Evolutionary conservation across 257 asterid genomes (phyloP).

Genomic region (Solanum pennellii): DNA sequence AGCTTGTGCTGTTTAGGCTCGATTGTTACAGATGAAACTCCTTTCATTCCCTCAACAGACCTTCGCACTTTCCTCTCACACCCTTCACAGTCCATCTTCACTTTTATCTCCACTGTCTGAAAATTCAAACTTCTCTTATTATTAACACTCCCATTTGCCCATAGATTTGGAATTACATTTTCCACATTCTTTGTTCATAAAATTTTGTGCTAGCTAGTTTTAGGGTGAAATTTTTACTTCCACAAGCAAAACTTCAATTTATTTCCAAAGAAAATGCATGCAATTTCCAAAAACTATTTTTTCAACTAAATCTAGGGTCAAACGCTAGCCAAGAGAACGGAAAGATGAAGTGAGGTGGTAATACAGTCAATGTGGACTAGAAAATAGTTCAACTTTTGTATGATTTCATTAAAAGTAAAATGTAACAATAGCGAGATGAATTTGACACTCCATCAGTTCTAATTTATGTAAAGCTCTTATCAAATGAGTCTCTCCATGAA

Average conservation of each 20-base stretch:
- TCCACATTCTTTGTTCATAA: not conserved
- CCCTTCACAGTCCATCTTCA: constrained; percentile 94
- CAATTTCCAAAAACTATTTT: too few species aligned
- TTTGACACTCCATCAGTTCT: not conserved
- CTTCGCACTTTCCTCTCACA: constrained; percentile 79
- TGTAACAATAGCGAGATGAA: not conserved
- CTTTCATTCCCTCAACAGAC: constrained; percentile 94
- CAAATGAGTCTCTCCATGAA: not conserved
- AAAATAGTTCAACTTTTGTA: not conserved
- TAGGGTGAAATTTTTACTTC: not conserved
- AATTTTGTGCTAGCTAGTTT: not conserved
- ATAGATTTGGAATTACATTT: not conserved
- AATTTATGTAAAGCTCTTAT: not conserved
- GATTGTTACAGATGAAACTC: constrained; percentile 61
- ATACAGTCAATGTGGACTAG: not conserved
- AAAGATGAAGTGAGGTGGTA: not conserved
- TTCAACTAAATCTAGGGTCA: not conserved
- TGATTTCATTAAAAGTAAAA: not conserved
- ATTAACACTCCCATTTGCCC: not conserved
- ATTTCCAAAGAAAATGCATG: not conserved
- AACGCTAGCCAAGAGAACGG: not conserved
- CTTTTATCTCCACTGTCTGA: constrained; percentile 89
- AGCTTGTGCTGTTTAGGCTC: constrained; percentile 80
- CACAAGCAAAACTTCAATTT: not conserved
- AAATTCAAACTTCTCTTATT: not conserved